Evolutionary conservation across 192 early-diverging fungal species (phyloP).

Genomic region (Entrophospora sp.): DNA sequence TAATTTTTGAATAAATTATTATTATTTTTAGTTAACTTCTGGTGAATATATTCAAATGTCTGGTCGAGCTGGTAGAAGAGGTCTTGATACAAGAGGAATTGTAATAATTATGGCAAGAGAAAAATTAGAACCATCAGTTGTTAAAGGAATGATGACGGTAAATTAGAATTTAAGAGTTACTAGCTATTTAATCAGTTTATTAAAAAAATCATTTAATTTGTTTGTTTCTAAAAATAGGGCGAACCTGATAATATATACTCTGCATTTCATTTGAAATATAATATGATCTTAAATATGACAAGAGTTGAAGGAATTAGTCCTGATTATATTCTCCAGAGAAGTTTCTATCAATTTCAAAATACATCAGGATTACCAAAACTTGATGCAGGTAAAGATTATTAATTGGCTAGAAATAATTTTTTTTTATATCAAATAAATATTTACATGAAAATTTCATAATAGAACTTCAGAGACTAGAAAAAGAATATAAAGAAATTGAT

Average conservation of each 20-base stretch:
- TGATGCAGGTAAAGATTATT: constrained; percentile 37
- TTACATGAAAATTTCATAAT: not conserved
- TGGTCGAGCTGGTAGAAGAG: constrained; percentile 94
- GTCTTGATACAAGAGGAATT: constrained; percentile 92
- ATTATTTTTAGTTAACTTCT: constrained; percentile 49
- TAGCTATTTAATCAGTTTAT: no score
- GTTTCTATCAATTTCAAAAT: constrained; percentile 92
- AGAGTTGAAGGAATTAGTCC: constrained; percentile 90
- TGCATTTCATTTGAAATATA: constrained; percentile 95
- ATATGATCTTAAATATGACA: constrained; percentile 94
- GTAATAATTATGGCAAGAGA: constrained; percentile 96
- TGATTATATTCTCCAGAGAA: constrained; percentile 84
- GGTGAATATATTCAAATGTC: constrained; percentile 99
- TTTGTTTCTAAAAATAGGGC: constrained; percentile 30
- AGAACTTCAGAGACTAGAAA: constrained; percentile 51
- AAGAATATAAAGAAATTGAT: constrained; percentile 37
- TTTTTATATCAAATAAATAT: not conserved
- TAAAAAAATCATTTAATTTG: constrained; percentile 24
- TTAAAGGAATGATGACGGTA: constrained; percentile 88
- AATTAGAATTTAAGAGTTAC: constrained; percentile 41
- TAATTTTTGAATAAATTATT: not conserved
- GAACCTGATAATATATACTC: constrained; percentile 79
- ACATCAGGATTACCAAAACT: constrained; percentile 71
- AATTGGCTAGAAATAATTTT: not conserved
- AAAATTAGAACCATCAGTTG: constrained; percentile 87